phyloP scores from a whole-genome alignment of 257 asterid genomes.

The Ocimum tenuiflorum region DNA sequence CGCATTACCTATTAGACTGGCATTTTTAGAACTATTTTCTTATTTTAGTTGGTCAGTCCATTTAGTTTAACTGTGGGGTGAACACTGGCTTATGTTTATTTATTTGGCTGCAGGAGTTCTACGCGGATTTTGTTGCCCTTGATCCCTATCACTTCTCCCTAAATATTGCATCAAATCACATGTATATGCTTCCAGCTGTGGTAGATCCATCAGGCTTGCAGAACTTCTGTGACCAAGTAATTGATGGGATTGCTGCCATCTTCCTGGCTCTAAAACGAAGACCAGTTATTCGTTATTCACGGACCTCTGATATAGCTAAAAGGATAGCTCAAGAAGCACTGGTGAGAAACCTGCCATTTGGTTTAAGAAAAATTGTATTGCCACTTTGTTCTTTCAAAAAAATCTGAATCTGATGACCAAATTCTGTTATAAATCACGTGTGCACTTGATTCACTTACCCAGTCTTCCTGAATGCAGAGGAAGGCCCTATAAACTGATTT shows the following conservation, averaged over 20 bases:
- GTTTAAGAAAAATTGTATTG: not conserved
- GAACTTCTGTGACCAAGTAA: slow-evolving; percentile 68
- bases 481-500: slow-evolving; percentile 11
- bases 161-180: slow-evolving; percentile 64
- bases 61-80: slow-evolving; percentile 9
- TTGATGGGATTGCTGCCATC: slow-evolving; percentile 89
- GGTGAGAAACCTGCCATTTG: slow-evolving; percentile 37
- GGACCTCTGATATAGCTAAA: slow-evolving; percentile 81
- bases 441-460: slow-evolving; percentile 13
- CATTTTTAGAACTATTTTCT: not conserved
- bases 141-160: slow-evolving; percentile 82
- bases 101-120: slow-evolving; percentile 65
- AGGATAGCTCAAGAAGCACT: slow-evolving; percentile 86
- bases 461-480: not conserved
- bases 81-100: slow-evolving; percentile 15
- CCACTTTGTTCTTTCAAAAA: slow-evolving; percentile 10
- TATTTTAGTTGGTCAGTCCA: slow-evolving; percentile 1
- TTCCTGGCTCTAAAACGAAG: slow-evolving; percentile 79
- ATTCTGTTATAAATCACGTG: not conserved
- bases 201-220: slow-evolving; percentile 84
- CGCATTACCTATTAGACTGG: not conserved
- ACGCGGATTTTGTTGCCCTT: slow-evolving; percentile 83
- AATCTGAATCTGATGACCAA: not conserved
- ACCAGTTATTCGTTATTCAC: slow-evolving; percentile 84
- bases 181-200: slow-evolving; percentile 89